A percentile compares a stretch with the other conserved stretches of the same genome.
phyloP scores from a whole-genome alignment of 768 basidiomycete genomes.

The Scleroderma bovista region DNA sequence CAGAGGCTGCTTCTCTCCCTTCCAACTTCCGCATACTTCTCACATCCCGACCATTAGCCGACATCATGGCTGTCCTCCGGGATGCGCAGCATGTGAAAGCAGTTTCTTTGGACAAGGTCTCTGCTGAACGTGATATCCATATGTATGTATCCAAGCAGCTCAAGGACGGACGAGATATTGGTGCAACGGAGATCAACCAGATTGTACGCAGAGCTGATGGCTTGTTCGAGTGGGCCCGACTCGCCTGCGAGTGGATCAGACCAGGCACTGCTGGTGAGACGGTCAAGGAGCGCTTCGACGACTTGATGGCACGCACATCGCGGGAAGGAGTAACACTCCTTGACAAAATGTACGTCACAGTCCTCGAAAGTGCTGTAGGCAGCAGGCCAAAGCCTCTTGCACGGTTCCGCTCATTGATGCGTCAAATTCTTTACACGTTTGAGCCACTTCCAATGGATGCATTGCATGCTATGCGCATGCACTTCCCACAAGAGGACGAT shows the following conservation, averaged over 20 bases:
- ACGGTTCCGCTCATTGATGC: too few relatives aligned
- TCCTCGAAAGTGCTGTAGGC: too few relatives aligned
- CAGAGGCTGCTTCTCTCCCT: constrained; percentile 35
- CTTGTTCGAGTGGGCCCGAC: constrained; percentile 17
- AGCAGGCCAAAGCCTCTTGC: too few relatives aligned
- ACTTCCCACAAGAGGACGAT: neutral
- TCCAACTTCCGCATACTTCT: constrained; percentile 34
- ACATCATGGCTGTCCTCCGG: constrained; percentile 12
- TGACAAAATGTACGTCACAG: too few relatives aligned
- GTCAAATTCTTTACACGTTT: neutral
- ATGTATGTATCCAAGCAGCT: neutral
- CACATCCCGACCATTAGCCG: constrained; percentile 27
- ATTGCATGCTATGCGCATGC: neutral
- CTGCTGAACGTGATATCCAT: neutral
- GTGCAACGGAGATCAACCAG: neutral
- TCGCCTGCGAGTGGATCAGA: too few relatives aligned
- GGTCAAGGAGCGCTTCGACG: too few relatives aligned
- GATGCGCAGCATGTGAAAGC: neutral
- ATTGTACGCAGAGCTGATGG: constrained; percentile 9
- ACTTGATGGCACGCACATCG: too few relatives aligned
- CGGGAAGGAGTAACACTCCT: too few relatives aligned
- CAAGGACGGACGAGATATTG: neutral
- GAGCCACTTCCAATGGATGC: neutral
- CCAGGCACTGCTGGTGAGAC: too few relatives aligned
- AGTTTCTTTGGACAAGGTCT: neutral